A percentile compares a stretch with the other conserved stretches of the same genome.
Evolutionary conservation across 768 basidiomycete genomes (phyloP).

Genomic region (Lactarius deliciosus): DNA sequence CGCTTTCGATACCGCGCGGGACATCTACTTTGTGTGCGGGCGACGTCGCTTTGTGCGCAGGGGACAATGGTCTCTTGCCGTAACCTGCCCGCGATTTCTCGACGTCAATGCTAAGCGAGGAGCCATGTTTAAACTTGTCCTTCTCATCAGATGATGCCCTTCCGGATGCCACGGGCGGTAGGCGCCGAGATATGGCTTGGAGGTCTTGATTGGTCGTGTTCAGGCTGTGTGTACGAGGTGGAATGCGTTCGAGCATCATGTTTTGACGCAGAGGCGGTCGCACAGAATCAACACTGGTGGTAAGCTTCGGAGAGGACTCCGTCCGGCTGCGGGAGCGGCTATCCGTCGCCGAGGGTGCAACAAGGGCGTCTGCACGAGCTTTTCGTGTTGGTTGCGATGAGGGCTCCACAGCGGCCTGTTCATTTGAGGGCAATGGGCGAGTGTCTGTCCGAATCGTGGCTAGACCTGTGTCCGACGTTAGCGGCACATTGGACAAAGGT

Average conservation of each 20-base stretch:
- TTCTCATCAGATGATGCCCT: slow-evolving; percentile 34
- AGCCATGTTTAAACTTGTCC: slow-evolving; percentile 29
- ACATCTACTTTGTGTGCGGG: slow-evolving; percentile 68
- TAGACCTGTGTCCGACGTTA: background rate
- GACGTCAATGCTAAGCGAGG: slow-evolving; percentile 36
- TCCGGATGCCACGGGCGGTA: slow-evolving; percentile 6
- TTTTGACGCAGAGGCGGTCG: slow-evolving; percentile 31
- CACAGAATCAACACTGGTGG: slow-evolving; percentile 31
- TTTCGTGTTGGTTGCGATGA: slow-evolving; percentile 16
- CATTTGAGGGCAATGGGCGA: background rate
- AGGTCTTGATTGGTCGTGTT: slow-evolving; percentile 11
- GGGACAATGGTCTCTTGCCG: slow-evolving; percentile 31
- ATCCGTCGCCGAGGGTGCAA: background rate
- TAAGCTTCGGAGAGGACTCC: slow-evolving; percentile 9
- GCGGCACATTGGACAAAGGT: slow-evolving; percentile 2
- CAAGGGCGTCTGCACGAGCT: slow-evolving; percentile 2
- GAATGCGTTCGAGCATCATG: slow-evolving; percentile 27
- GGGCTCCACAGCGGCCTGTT: slow-evolving; percentile 8
- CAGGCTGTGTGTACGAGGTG: slow-evolving; percentile 28
- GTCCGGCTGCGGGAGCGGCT: slow-evolving; percentile 15
- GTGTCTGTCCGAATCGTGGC: background rate
- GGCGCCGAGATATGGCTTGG: background rate
- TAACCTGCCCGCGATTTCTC: slow-evolving; percentile 27
- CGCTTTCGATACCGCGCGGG: slow-evolving; percentile 70
- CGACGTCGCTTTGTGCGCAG: slow-evolving; percentile 47